Percentiles rank a stretch among this genome's conserved stretches.
phyloP scores from a whole-genome alignment of 768 basidiomycete species.

The Cystobasidium ongulense region DNA sequence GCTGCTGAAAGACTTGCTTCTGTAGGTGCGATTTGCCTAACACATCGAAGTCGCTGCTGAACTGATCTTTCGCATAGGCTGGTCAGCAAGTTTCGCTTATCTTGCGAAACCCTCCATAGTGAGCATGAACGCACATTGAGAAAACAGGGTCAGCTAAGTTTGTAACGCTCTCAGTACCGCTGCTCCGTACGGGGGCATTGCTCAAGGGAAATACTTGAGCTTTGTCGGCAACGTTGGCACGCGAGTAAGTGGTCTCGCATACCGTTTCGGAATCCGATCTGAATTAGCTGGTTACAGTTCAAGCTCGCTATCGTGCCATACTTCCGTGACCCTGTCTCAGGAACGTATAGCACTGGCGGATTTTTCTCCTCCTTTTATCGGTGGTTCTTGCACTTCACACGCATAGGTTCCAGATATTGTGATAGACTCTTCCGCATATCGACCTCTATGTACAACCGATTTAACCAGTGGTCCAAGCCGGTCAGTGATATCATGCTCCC shows the following conservation, averaged over 20 bases:
- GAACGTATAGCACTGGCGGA: conserved; percentile 21
- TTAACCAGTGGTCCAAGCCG: conserved; percentile 5
- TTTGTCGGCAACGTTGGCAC: neutral
- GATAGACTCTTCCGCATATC: neutral
- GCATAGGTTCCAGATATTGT: conserved; percentile 4
- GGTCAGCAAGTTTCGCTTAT: conserved; percentile 24
- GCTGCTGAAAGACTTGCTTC: conserved; percentile 32
- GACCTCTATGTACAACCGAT: neutral
- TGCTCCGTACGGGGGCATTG: neutral
- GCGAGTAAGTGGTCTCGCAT: neutral
- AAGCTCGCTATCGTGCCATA: conserved; percentile 27
- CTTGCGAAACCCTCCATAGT: conserved; percentile 26
- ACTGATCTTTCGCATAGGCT: neutral
- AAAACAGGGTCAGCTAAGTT: neutral
- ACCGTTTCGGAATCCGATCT: neutral
- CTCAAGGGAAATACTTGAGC: neutral
- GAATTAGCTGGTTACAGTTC: neutral
- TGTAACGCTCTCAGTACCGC: neutral
- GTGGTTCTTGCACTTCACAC: conserved; percentile 28
- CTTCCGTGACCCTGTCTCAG: conserved; percentile 15
- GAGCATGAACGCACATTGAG: no score
- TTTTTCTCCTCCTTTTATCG: conserved; percentile 6
- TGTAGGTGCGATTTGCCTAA: neutral
- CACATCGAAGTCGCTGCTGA: neutral
- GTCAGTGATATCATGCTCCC: conserved; percentile 9